These are phyloP conservation scores for Endogone sp. DNA, from an alignment of 192 early-diverging fungal genomes.

Conservation along the genomic window DNA sequence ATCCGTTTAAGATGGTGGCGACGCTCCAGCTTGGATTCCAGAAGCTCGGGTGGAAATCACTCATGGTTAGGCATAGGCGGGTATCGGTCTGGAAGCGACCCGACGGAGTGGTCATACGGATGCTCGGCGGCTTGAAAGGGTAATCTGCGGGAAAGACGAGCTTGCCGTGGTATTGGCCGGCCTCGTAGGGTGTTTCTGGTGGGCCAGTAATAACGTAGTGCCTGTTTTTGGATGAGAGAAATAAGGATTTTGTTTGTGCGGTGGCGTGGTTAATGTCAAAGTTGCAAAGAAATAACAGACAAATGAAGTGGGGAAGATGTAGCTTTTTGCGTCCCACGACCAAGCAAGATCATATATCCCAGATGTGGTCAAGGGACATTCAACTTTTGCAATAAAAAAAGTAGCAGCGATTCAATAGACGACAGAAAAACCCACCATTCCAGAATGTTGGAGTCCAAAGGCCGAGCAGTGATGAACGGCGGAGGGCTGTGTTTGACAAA, in stretches of 20 bases:
- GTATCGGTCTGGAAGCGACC: constrained; percentile 93
- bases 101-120: constrained; percentile 77
- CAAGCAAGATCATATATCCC: too few species aligned
- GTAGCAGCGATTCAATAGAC: not conserved
- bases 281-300: too few species aligned
- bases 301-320: too few species aligned
- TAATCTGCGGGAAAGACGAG: constrained; percentile 94
- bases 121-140: constrained; percentile 89
- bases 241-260: not conserved
- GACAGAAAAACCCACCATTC: constrained; percentile 73
- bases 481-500: constrained; percentile 64
- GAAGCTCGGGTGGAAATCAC: constrained; percentile 87
- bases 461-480: constrained; percentile 87
- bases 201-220: constrained; percentile 97
- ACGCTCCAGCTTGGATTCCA: constrained; percentile 99
- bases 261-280: not conserved
- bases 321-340: too few species aligned
- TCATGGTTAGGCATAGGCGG: constrained; percentile 94
- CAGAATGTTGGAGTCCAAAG: constrained; percentile 91
- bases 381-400: too few species aligned
- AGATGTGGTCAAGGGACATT: too few species aligned
- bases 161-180: constrained; percentile 93
- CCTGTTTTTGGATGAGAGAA: constrained; percentile 41
- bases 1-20: constrained; percentile 90
- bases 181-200: constrained; percentile 88